A percentile compares a stretch with the other conserved stretches of the same genome.
phyloP scores from a whole-genome alignment of 2,329 filamentous ascomycete genomes.

The Ceratocystis smalleyi region DNA sequence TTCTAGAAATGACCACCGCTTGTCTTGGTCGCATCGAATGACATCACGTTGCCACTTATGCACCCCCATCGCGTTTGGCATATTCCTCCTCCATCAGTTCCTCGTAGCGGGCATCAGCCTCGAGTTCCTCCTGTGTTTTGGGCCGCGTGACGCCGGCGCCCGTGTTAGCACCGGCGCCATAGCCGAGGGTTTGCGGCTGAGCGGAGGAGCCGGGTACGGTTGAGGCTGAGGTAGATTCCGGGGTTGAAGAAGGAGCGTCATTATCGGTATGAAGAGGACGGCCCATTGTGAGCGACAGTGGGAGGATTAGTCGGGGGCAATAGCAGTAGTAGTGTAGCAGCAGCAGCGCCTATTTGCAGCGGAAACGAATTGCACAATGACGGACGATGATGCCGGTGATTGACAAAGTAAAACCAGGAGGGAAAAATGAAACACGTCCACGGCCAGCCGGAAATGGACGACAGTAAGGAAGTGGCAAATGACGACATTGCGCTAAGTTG shows the following conservation, averaged over 20 bases:
- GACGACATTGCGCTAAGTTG: not conserved
- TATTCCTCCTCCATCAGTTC: constrained; percentile 42
- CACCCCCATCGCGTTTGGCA: constrained; percentile 38
- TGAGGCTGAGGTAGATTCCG: not conserved
- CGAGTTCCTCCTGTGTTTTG: constrained; percentile 35
- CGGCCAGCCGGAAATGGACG: not conserved
- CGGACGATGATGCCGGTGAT: not conserved
- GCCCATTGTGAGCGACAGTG: not conserved
- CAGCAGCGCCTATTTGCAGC: no score
- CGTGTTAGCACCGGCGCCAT: not conserved
- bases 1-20: no score
- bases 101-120: constrained; percentile 36
- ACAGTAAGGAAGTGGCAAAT: not conserved
- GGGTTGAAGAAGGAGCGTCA: not conserved
- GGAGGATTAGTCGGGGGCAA: not conserved
- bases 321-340: not conserved
- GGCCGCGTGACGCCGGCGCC: not conserved
- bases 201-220: not conserved
- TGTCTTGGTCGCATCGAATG: not conserved
- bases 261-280: not conserved
- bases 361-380: no score
- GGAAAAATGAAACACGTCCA: not conserved
- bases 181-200: not conserved
- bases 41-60: constrained; percentile 22
- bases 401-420: not conserved